phyloP scores from a whole-genome alignment of 1,284 basidiomycete species.

The Ustilago crameri region DNA sequence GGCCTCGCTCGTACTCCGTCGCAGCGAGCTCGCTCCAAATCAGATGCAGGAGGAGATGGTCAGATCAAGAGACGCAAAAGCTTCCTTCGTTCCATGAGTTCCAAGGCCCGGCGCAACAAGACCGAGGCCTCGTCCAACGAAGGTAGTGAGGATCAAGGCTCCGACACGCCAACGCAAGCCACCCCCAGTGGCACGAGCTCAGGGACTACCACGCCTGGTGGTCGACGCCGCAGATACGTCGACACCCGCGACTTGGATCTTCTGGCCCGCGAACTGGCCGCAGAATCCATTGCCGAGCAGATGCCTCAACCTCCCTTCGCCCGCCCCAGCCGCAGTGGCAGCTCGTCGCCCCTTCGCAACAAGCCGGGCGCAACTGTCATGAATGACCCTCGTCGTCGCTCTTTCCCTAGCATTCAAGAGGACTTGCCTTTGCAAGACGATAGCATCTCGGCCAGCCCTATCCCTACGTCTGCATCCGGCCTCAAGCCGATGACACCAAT shows the following conservation, averaged over 20 bases:
- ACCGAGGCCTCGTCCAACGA: constrained; percentile 5
- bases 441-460: constrained; percentile 12
- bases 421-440: constrained; percentile 38
- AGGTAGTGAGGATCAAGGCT: not conserved
- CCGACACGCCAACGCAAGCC: constrained; percentile 23
- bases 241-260: constrained; percentile 59
- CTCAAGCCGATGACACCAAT: constrained; percentile 41
- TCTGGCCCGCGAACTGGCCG: constrained; percentile 55
- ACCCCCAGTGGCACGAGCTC: constrained; percentile 12
- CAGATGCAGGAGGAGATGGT: constrained; percentile 30
- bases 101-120: constrained; percentile 21
- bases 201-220: constrained; percentile 31
- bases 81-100: constrained; percentile 30
- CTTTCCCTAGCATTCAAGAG: constrained; percentile 48
- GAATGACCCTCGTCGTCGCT: constrained; percentile 44
- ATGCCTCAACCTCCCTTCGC: constrained; percentile 42
- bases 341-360: constrained; percentile 38
- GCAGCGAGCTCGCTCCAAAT: constrained; percentile 43
- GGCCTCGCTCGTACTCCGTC: constrained; percentile 23
- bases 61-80: constrained; percentile 42
- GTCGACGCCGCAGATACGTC: constrained; percentile 42
- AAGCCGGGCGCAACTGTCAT: constrained; percentile 19
- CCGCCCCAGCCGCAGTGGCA: constrained; percentile 40
- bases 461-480: constrained; percentile 2
- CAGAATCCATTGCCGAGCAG: constrained; percentile 51